These are phyloP conservation scores for Pulveroboletus sp. DNA, from an alignment of 768 basidiomycete species.

Conservation along the genomic window DNA sequence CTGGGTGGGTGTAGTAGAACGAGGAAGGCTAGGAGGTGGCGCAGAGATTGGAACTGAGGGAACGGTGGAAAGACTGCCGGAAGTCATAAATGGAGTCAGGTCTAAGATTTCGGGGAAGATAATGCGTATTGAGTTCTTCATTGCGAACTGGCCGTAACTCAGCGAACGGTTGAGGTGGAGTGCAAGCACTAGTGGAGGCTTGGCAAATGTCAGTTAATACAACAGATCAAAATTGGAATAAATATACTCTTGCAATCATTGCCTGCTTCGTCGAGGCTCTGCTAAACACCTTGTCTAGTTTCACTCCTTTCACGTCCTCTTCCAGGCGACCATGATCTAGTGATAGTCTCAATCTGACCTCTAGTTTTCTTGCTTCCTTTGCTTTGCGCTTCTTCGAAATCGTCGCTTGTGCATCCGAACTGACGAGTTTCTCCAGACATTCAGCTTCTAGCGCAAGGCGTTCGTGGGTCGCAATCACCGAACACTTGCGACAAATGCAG, in stretches of 20 bases:
- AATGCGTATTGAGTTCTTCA: conserved; percentile 82
- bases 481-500: conserved; percentile 90
- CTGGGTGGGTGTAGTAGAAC: conserved; percentile 55
- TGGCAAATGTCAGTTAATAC: conserved; percentile 17
- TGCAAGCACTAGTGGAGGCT: conserved; percentile 83
- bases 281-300: conserved; percentile 72
- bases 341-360: conserved; percentile 53
- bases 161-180: conserved; percentile 91
- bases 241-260: conserved; percentile 78
- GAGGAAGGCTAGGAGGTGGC: conserved; percentile 43
- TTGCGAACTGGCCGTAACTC: conserved; percentile 66
- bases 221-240: background rate
- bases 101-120: conserved; percentile 86
- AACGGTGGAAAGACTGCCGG: conserved; percentile 65
- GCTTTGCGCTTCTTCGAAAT: conserved; percentile 71
- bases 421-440: conserved; percentile 39
- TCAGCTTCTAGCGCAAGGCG: conserved; percentile 61
- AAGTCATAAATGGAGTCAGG: conserved; percentile 82
- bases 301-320: conserved; percentile 77
- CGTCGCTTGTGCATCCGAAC: conserved; percentile 43
- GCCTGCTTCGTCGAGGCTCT: conserved; percentile 80
- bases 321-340: conserved; percentile 75
- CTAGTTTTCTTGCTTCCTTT: conserved; percentile 66
- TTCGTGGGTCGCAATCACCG: conserved; percentile 69
- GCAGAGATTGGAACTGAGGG: conserved; percentile 71